Percentiles rank a stretch among this genome's conserved stretches.
These are phyloP conservation scores for Neurospora sp. DNA, from an alignment of 495 filamentous ascomycete genomes.

Conservation along the genomic window DNA sequence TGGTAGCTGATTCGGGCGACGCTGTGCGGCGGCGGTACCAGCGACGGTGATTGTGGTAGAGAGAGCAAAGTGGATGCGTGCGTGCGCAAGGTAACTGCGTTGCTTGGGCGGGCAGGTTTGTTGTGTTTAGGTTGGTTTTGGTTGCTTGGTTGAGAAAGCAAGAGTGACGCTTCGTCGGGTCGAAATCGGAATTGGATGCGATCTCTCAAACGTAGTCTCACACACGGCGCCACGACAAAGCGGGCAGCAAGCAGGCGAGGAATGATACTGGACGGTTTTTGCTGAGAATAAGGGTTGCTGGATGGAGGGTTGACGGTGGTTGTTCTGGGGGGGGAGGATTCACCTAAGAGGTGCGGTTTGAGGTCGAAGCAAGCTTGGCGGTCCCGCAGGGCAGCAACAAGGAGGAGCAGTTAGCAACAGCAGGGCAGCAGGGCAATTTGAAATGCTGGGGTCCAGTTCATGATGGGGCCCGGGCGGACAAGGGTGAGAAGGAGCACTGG, in stretches of 20 bases:
- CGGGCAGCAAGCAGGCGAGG: not conserved
- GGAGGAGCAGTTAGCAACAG: not conserved
- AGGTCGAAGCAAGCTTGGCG: not conserved
- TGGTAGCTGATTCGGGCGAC: constrained; percentile 3
- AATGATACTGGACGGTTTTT: constrained; percentile 4
- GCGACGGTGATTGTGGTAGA: not conserved
- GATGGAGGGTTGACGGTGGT: not conserved
- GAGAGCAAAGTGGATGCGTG: constrained; percentile 1
- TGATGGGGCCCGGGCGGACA: not conserved
- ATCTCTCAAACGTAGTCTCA: not conserved
- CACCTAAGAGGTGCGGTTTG: not conserved
- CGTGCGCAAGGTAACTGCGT: not conserved
- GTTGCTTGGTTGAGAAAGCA: not conserved
- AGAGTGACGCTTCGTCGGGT: constrained; percentile 2
- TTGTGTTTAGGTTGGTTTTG: constrained; percentile 3
- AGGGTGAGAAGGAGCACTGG: not conserved
- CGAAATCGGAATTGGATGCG: constrained; percentile 4
- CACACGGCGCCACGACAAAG: not conserved
- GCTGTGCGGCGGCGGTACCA: not conserved
- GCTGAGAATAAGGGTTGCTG: constrained; percentile 9
- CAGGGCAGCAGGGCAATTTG: not conserved
- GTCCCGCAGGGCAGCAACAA: not conserved
- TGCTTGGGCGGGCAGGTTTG: constrained; percentile 1
- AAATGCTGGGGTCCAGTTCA: not conserved
- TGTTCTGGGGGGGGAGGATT: not conserved